Evolutionary conservation across 305 asterid genomes (phyloP).

Genomic region (Withania somnifera): DNA sequence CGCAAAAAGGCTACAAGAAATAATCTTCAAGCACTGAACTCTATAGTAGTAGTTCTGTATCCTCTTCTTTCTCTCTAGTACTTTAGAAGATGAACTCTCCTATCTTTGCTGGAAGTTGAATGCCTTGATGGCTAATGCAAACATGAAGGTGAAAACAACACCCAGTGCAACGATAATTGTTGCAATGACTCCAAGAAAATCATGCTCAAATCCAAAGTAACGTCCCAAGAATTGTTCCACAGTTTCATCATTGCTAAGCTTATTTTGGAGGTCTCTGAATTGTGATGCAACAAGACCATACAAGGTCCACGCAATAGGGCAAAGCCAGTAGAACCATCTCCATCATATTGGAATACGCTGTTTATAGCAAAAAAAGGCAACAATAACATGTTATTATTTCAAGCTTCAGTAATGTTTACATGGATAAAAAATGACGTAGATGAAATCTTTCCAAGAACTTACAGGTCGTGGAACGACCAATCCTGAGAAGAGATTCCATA

Average conservation of each 20-base stretch:
- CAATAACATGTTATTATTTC: neutral
- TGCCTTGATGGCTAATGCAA: conserved; percentile 2
- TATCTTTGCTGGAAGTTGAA: conserved; percentile 11
- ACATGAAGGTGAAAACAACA: neutral
- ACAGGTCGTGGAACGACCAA: conserved; percentile 14
- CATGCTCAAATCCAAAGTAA: conserved; percentile 8
- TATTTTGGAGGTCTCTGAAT: neutral
- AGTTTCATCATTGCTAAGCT: neutral
- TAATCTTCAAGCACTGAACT: neutral
- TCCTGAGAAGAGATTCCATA: conserved; percentile 12
- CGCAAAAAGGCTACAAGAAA: too few species aligned
- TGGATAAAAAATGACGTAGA: neutral
- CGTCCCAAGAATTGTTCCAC: neutral
- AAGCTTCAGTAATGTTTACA: neutral
- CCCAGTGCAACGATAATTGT: neutral
- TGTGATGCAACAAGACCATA: conserved; percentile 12
- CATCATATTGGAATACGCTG: conserved; percentile 15
- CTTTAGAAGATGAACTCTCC: neutral
- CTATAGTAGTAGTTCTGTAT: neutral
- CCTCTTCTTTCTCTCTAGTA: neutral
- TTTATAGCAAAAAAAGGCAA: neutral
- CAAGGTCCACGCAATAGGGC: conserved; percentile 13
- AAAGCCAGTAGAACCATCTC: conserved; percentile 14
- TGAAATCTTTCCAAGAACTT: neutral
- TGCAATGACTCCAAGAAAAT: conserved; percentile 10